These are phyloP conservation scores for Colletotrichum trifolii DNA, from an alignment of 2,329 filamentous ascomycete species.

Conservation along the genomic window DNA sequence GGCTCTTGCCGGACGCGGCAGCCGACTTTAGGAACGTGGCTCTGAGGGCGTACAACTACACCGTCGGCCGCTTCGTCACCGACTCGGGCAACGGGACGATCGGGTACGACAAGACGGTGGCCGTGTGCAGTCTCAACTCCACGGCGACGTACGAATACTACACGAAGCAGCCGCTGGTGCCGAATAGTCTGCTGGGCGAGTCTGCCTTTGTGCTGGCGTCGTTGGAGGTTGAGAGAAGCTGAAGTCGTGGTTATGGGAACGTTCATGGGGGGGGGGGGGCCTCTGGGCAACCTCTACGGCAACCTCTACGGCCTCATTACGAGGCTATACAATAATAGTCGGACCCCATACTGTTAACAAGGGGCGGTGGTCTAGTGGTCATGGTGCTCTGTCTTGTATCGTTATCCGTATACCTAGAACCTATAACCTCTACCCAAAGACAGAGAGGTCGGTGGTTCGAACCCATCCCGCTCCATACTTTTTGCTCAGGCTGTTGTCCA, in stretches of 20 bases:
- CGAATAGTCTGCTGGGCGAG: conserved; percentile 52
- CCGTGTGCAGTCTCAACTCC: conserved; percentile 55
- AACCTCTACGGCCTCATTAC: no score
- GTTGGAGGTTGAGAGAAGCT: conserved; percentile 46
- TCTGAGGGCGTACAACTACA: conserved; percentile 33
- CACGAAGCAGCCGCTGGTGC: conserved; percentile 46
- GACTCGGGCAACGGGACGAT: conserved; percentile 30
- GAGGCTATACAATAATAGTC: no score
- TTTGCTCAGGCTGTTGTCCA: no score
- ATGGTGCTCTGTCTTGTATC: no score
- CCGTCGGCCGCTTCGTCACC: conserved; percentile 24
- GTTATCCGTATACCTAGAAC: no score
- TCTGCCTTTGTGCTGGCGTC: conserved; percentile 51
- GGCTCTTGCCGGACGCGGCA: not conserved
- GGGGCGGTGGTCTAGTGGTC: no score
- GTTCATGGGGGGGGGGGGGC: not conserved
- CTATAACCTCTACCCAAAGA: no score
- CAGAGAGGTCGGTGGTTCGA: no score
- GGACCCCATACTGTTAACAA: no score
- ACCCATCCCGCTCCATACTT: no score
- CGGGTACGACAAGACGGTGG: conserved; percentile 50
- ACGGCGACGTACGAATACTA: conserved; percentile 55
- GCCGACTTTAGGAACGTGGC: conserved; percentile 18
- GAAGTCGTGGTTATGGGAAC: not conserved
- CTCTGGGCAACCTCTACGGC: no score